Base-by-base conservation (phyloP, 768 basidiomycete genomes). In the Lactarius sp. region DNA sequence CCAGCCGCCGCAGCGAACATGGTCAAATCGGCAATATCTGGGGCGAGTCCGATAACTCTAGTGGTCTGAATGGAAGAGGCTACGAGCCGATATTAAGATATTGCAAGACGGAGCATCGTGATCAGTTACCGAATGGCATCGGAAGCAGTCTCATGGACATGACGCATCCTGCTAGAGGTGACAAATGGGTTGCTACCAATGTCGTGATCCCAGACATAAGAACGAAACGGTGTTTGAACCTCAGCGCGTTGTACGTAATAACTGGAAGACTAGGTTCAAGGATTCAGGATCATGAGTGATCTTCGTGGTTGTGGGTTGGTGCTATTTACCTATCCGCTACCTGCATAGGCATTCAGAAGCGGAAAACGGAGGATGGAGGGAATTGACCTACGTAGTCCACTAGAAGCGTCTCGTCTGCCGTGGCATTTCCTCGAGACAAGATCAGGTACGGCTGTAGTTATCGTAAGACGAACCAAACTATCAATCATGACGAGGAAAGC, bases 391-490 rank as follows among this genome's bases (percentile, higher is more conserved):
- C 85, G 71, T 89, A 89, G 71, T 89, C 82, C 31, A 87, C 70
- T 18, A 90, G 74, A 18, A 90, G 71, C 56, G 83, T 83, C 66
- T 84, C 81, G 60, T 84, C 77, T 1, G 86, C 85, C 2, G 75
- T 71, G 0, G 80, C 81, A 64, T 75, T 74, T 2, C 85, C 86
- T 66, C 77, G 75, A n/a, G 81, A 77, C 34, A 90, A 73, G 6
- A 78, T 73, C 5, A 90, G 75, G 64, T 86, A 89, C 3, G 87
- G 86, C 87, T 88, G 61, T 36, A 8, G 51, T 18, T 46, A n/a
- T 65, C 39, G 66, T 61, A 55, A 68, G 31, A 34, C 13, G 49
- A 41, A 44, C 51, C 22, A 44, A 34, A 37, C 22, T 14, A 3
- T 33, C 33, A 10, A 34, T 27, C 61, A 9, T n/a, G 34, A 22